Conservation (phyloP, 164 flowering plant species). For the Litsea cubeba region DNA sequence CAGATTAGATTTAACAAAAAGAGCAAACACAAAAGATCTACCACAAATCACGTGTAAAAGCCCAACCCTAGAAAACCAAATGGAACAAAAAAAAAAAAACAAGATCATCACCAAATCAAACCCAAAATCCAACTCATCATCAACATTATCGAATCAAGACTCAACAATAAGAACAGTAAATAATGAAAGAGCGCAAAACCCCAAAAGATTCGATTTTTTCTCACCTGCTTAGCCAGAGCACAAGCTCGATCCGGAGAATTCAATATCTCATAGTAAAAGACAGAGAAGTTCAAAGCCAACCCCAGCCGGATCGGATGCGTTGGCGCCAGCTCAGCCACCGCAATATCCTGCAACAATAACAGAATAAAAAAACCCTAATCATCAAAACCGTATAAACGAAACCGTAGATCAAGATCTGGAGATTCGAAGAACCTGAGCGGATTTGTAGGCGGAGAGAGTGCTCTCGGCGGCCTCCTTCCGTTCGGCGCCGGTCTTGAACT, state of each 20-base stretch:
- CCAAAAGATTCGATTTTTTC: slow-evolving; percentile 36
- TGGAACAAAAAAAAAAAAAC: too few species aligned
- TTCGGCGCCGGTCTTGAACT: slow-evolving; percentile 14
- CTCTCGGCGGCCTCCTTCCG: slow-evolving; percentile 14
- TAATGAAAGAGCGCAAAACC: not conserved
- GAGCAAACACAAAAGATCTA: too few species aligned
- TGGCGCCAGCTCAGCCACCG: slow-evolving; percentile 61
- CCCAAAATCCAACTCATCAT: too few species aligned
- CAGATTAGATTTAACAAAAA: too few species aligned
- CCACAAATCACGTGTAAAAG: too few species aligned
- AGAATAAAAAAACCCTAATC: not conserved
- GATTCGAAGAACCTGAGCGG: slow-evolving; percentile 4
- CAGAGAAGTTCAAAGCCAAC: slow-evolving; percentile 83
- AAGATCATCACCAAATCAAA: too few species aligned
- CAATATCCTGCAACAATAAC: slow-evolving; percentile 62
- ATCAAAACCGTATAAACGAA: not conserved
- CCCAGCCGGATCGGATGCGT: slow-evolving; percentile 86
- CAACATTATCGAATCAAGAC: too few species aligned
- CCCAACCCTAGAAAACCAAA: too few species aligned
- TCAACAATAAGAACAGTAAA: not conserved
- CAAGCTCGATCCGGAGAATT: slow-evolving; percentile 89
- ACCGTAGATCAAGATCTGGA: not conserved
- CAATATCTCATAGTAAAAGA: slow-evolving; percentile 80
- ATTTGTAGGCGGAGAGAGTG: slow-evolving; percentile 12
- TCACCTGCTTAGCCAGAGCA: slow-evolving; percentile 74